Evolutionary conservation across 2,329 filamentous ascomycete species (phyloP), one percentile per base, ranked within the genome.

Genomic region (Hypoxylon sp.): DNA sequence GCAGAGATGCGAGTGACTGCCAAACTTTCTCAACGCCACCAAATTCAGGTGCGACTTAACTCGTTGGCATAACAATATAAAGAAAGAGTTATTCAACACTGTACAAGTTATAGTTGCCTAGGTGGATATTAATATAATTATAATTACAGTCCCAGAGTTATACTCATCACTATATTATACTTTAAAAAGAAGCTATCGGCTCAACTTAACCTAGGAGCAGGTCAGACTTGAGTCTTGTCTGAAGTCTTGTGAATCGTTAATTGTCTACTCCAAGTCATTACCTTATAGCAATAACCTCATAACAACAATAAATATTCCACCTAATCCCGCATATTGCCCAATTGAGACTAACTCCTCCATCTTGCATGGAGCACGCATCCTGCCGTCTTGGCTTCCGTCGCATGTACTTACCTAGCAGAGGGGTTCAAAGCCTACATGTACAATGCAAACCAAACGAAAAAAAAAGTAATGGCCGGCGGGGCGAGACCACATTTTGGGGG

Each of bases 311-410:
- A 49, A n/a, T 19, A 46, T 7, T 5, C 19, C 14, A 14, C 21
- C 9, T 9, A 52, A 36, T 23, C 30, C 30, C 7, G 6, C 2
- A 25, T 53, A 53, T 21, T 34, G 21, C 34, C 9, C 30, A 52
- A 52, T 52, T 30, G n/a, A 36, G 30, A 34, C 49, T 10, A 21
- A 36, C n/a, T 30, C 49, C 17, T 38, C 21, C 17, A 25, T 49
- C 43, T 14, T 59, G 51, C 57, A 66, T 53, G 56, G 43, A 60
- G 58, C 58, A 30, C 61, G 62, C 62, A 51, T 68, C 61, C 61
- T 62, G 48, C 65, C 65, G 61, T 60, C 65, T 65, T 68, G 65
- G 65, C 65, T 63, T 30, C 32, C 23, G 17, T 17, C 34, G 45
- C 36, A 58, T 38, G 34, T 53, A 25, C 17, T 21, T 21, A 25